Conservation (phyloP, 2,329 filamentous ascomycete genomes). For the Hirsutella rhossiliensis region DNA sequence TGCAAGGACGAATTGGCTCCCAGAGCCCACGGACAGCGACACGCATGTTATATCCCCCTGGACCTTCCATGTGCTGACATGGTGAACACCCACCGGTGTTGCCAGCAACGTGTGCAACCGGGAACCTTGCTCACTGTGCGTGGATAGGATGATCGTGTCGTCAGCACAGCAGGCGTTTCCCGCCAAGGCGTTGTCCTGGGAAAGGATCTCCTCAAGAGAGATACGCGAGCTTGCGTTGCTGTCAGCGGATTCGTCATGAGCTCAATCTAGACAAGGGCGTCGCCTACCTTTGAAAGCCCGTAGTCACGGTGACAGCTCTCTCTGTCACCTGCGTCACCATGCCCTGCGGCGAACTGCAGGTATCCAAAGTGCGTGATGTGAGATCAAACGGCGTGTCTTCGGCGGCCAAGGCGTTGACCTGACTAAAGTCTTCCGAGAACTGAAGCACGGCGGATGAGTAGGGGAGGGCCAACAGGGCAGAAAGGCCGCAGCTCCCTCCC, state of each 20-base stretch:
- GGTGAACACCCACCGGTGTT: constrained; percentile 18
- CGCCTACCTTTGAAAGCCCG: constrained; percentile 22
- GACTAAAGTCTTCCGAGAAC: constrained; percentile 34
- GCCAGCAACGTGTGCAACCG: constrained; percentile 26
- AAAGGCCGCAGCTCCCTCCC: constrained; percentile 9
- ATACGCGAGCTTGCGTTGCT: constrained; percentile 14
- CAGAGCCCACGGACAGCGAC: constrained; percentile 16
- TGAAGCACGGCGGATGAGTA: constrained; percentile 34
- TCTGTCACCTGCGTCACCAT: constrained; percentile 44
- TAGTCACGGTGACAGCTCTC: constrained; percentile 27
- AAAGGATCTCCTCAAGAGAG: constrained; percentile 19
- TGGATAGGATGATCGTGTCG: constrained; percentile 29
- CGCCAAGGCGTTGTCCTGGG: constrained; percentile 14
- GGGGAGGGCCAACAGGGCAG: constrained; percentile 36
- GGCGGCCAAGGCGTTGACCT: constrained; percentile 29
- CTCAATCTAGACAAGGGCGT: neutral
- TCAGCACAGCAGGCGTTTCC: constrained; percentile 30
- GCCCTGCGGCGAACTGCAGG: constrained; percentile 21
- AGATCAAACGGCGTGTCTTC: constrained; percentile 37
- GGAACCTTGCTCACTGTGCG: constrained; percentile 22
- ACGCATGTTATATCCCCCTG: constrained; percentile 39
- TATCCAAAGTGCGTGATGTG: constrained; percentile 37
- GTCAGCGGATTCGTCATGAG: constrained; percentile 6
- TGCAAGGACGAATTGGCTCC: constrained; percentile 16
- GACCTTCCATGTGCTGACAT: constrained; percentile 19